Evolutionary conservation across 2,329 filamentous ascomycete species (phyloP).

Genomic region (Colletotrichum theobromicola): DNA sequence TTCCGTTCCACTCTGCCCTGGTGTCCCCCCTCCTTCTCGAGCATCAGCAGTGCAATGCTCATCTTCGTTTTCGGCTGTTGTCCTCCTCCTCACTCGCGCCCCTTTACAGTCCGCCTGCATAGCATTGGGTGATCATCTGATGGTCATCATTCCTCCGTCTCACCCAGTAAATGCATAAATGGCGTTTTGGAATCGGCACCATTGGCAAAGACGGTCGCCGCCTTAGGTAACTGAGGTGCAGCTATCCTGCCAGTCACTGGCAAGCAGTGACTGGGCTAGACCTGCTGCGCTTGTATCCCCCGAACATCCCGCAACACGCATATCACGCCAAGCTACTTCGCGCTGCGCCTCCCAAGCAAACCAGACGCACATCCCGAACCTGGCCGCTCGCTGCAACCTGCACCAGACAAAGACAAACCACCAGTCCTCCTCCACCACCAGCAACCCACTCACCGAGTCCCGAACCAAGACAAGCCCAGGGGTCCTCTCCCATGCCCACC

Average conservation of each 20-base stretch:
- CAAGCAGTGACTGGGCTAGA: background rate
- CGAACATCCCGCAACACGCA: constrained; percentile 3
- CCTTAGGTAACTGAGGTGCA: background rate
- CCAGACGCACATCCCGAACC: background rate
- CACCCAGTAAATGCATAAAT: constrained; percentile 12
- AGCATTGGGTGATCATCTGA: constrained; percentile 14
- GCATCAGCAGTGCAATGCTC: background rate
- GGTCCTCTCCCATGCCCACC: background rate
- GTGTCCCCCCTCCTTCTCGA: background rate
- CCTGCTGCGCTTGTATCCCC: background rate
- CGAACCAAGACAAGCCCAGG: constrained; percentile 1
- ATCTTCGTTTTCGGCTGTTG: background rate
- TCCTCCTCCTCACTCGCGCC: background rate
- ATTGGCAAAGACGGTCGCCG: background rate
- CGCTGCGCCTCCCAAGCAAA: background rate
- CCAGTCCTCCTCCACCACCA: background rate
- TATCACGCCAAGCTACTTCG: constrained; percentile 4
- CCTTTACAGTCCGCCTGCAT: background rate
- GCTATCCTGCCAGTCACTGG: background rate
- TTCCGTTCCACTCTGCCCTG: background rate
- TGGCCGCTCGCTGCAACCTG: background rate
- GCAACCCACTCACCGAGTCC: background rate
- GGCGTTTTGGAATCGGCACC: background rate
- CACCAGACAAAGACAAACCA: background rate
- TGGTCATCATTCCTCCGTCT: background rate